Conservation (phyloP, 2,329 filamentous ascomycete species). For the Cucurbitaria berberidis region DNA sequence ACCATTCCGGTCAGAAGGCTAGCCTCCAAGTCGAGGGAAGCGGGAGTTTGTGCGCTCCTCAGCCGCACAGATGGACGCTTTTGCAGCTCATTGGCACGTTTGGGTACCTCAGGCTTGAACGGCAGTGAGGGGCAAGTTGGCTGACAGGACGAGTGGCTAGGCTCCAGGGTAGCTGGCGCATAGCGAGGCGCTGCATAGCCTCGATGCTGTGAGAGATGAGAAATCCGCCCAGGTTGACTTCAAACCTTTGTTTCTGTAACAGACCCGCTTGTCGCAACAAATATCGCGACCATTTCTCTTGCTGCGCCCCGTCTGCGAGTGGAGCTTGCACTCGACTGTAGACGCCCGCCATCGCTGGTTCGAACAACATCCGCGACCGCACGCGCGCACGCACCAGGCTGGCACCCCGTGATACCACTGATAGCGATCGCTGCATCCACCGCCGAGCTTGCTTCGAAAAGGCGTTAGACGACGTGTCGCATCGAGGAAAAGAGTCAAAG, state of each 20-base stretch:
- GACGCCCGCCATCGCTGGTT: conserved; percentile 21
- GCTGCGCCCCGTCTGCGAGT: conserved; percentile 30
- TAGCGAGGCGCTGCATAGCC: conserved; percentile 34
- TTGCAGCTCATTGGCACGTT: conserved; percentile 20
- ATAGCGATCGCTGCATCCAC: conserved; percentile 14
- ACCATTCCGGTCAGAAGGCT: conserved; percentile 28
- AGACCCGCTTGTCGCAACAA: conserved; percentile 28
- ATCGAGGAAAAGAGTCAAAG: conserved; percentile 12
- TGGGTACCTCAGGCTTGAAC: conserved; percentile 28
- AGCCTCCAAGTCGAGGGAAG: conserved; percentile 11
- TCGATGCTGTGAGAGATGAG: conserved; percentile 18
- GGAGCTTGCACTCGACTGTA: conserved; percentile 23
- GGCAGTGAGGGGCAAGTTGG: conserved; percentile 24
- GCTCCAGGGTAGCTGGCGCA: conserved; percentile 19
- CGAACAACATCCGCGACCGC: conserved; percentile 22
- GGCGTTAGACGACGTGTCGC: conserved; percentile 27
- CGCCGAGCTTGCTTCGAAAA: conserved; percentile 12
- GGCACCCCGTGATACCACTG: conserved; percentile 21
- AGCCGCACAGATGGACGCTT: conserved; percentile 26
- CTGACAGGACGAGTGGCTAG: conserved; percentile 28
- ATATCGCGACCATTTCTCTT: conserved; percentile 17
- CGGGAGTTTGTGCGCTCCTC: conserved; percentile 21
- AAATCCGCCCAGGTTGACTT: conserved; percentile 21
- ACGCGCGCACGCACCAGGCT: conserved; percentile 36
- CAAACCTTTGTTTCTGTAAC: conserved; percentile 23